Evolutionary conservation across 2,329 filamentous ascomycete species (phyloP), one percentile per base, ranked within the genome.

Genomic region (Ceratocystis huliohia): DNA sequence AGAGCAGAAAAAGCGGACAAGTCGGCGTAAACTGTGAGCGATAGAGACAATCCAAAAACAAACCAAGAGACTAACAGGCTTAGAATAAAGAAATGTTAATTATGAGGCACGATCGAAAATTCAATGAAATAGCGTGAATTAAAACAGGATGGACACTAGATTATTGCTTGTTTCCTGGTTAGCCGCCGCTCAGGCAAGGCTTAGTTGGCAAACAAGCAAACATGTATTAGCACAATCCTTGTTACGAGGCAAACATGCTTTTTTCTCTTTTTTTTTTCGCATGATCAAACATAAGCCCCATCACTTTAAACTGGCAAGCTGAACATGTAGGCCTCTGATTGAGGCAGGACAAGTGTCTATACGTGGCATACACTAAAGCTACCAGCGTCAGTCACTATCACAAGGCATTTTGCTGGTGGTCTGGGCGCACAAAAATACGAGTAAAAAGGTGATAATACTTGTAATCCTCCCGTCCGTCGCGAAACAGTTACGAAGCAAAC

Each of bases 21-120:
- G 78, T 69, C 80, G 81, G 68, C 77, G 81, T 66, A 85, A 84
- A 76, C 76, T 84, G 69, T 84, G 76, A 70, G 44, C 53, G 22
- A 25, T 10, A 62, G 44, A 7, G 50, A 17, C 64, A 59, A 57
- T 65, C 10, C n/a, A 37, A 62, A 46, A 65, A 61, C 61, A 48
- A 61, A 3, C 15, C 28, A 59, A 6, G 56, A 30, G 10, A 33
- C 53, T 30, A 59, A 37, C 30, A 37, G 56, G 17, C 56, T 33
- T 33, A 6, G n/a, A 30, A 30, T 17, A 57, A 69, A 28, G 63
- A 68, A 28, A 59, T 68, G 65, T 59, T 65, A 66, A 64, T 65
- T 64, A 41, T 45, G 53, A 64, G 69, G 45, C 17, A 33, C 25
- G 20, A 13, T 13, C 28, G 56, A 59, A 7, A n/a, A 37, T n/a